phyloP scores from a whole-genome alignment of 768 basidiomycete genomes.

The Termitomyces sp. region DNA sequence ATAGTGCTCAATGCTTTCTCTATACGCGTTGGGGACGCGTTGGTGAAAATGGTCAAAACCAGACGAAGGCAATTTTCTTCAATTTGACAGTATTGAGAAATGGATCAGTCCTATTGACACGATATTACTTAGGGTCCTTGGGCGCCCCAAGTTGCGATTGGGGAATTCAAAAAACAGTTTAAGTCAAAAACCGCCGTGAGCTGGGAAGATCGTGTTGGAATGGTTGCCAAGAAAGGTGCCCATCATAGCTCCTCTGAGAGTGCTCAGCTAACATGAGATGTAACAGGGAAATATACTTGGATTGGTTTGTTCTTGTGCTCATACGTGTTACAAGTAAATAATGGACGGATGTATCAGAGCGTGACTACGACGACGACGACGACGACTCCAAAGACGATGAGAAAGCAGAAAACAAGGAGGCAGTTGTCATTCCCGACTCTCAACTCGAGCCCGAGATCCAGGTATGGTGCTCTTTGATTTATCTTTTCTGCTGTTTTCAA shows the following conservation, averaged over 20 bases:
- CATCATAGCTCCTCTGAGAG: neutral
- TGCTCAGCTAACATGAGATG: neutral
- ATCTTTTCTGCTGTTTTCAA: neutral
- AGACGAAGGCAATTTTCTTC: slow-evolving; percentile 35
- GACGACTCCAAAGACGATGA: slow-evolving; percentile 31
- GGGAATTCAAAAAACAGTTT: slow-evolving; percentile 60
- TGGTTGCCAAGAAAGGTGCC: slow-evolving; percentile 45
- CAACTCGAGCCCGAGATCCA: slow-evolving; percentile 38
- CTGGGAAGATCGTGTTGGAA: slow-evolving; percentile 48
- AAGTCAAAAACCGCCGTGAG: slow-evolving; percentile 41
- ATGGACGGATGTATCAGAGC: slow-evolving; percentile 27
- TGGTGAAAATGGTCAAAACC: slow-evolving; percentile 46
- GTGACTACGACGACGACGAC: slow-evolving; percentile 48
- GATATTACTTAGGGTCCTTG: slow-evolving; percentile 39
- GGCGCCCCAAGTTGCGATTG: slow-evolving; percentile 28
- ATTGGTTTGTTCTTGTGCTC: slow-evolving; percentile 33
- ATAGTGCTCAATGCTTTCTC: slow-evolving; percentile 27
- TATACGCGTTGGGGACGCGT: slow-evolving; percentile 61
- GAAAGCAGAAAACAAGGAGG: slow-evolving; percentile 21
- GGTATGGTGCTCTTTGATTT: slow-evolving; percentile 17
- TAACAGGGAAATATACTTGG: slow-evolving; percentile 53
- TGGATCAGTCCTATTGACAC: neutral
- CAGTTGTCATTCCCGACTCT: slow-evolving; percentile 39
- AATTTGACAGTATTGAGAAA: neutral
- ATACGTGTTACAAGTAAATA: neutral